Percentiles rank a stretch among this genome's conserved stretches.
These are phyloP conservation scores for Annulohypoxylon nitens DNA, from an alignment of 495 filamentous ascomycete species.

Conservation along the genomic window DNA sequence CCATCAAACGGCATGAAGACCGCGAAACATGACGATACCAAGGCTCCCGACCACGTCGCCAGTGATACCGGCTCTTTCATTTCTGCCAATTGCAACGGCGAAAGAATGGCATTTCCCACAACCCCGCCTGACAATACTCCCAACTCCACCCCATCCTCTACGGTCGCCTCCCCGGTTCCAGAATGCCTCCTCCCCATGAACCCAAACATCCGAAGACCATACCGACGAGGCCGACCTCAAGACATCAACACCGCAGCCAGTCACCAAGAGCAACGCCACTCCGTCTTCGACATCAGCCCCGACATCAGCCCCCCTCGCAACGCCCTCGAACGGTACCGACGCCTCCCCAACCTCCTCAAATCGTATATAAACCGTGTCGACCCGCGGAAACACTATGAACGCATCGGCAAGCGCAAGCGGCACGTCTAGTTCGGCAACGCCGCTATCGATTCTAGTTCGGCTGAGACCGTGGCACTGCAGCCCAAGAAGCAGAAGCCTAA, in stretches of 20 bases:
- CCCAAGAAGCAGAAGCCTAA: not conserved
- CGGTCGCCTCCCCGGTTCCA: not conserved
- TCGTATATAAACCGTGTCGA: not conserved
- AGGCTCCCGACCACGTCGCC: not conserved
- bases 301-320: not conserved
- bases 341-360: not conserved
- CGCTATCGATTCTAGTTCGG: not conserved
- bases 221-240: not conserved
- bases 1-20: not conserved
- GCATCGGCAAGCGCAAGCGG: constrained; percentile 2
- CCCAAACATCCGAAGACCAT: not conserved
- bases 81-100: not conserved
- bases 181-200: not conserved
- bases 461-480: not conserved
- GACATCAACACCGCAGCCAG: not conserved
- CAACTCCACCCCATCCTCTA: not conserved
- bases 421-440: constrained; percentile 12
- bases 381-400: not conserved
- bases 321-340: not conserved
- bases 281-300: not conserved
- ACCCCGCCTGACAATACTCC: not conserved
- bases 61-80: not conserved
- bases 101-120: not conserved
- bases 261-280: not conserved
- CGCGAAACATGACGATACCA: not conserved